phyloP scores from a whole-genome alignment of 306 rosid species.

The Lathyrus sativus region DNA sequence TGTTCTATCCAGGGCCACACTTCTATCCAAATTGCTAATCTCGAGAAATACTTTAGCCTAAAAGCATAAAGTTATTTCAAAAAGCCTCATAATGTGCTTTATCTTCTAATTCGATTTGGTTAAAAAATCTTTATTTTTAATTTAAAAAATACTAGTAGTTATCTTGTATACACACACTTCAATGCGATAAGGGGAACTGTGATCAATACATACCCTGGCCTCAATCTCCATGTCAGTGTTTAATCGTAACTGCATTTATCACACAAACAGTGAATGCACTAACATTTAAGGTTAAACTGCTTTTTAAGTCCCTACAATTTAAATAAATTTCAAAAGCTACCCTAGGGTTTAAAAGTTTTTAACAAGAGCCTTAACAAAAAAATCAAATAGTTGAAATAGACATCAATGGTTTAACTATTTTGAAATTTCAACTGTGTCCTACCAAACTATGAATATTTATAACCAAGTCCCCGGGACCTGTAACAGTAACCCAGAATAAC shows the following conservation, averaged over 20 bases:
- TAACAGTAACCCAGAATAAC: constrained; percentile 13
- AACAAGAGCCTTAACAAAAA: background rate
- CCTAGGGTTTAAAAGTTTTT: background rate
- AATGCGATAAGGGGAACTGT: background rate
- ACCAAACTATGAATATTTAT: constrained; percentile 10
- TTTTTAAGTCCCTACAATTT: background rate
- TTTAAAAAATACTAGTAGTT: background rate
- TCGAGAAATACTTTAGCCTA: constrained; percentile 28
- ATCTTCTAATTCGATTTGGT: constrained; percentile 27
- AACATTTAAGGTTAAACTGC: constrained; percentile 5
- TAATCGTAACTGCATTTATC: constrained; percentile 6
- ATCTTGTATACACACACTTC: constrained; percentile 7
- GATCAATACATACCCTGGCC: constrained; percentile 3
- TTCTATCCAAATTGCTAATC: background rate
- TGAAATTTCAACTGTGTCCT: constrained; percentile 1
- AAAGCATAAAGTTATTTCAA: constrained; percentile 21
- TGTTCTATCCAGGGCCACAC: too few species aligned
- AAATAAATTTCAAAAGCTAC: constrained; percentile 9
- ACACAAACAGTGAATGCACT: background rate
- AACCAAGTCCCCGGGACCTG: constrained; percentile 3
- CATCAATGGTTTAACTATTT: background rate
- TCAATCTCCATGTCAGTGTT: constrained; percentile 4
- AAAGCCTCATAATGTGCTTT: constrained; percentile 1
- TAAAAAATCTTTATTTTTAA: background rate
- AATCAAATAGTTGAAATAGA: constrained; percentile 3